Conservation (phyloP, 1,284 basidiomycete genomes). For the Thelephora terrestris region DNA sequence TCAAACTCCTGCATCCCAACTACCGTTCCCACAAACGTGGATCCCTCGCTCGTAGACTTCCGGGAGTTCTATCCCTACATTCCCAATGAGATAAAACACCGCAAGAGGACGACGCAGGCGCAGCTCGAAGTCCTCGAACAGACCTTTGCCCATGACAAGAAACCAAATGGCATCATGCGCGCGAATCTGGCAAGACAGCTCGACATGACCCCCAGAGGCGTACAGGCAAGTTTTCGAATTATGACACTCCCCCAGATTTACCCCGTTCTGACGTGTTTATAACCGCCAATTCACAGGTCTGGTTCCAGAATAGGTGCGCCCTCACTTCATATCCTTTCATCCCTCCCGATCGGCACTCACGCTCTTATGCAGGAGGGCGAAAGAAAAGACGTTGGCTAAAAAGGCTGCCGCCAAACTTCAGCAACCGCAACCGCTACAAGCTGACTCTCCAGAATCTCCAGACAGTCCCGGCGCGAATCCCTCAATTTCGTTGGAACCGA, state of each 20-base stretch:
- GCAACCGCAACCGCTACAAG: neutral
- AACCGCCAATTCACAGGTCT: conserved; percentile 41
- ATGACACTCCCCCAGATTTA: neutral
- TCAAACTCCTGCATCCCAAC: conserved; percentile 33
- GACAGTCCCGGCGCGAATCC: neutral
- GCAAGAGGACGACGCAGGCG: conserved; percentile 72
- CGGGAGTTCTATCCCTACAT: conserved; percentile 75
- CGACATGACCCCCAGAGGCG: conserved; percentile 85
- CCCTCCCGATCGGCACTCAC: conserved; percentile 6
- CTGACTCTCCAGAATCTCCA: neutral
- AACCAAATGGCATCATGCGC: conserved; percentile 76
- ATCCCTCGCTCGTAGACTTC: conserved; percentile 53
- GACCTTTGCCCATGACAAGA: conserved; percentile 78
- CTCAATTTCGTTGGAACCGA: neutral
- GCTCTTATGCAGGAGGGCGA: conserved; percentile 51
- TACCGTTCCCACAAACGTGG: conserved; percentile 41
- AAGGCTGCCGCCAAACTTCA: conserved; percentile 15
- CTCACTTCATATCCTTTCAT: neutral
- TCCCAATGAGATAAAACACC: conserved; percentile 85
- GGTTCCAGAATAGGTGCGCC: conserved; percentile 81
- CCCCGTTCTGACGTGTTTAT: conserved; percentile 7
- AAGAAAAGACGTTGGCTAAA: conserved; percentile 55
- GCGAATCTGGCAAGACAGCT: conserved; percentile 73
- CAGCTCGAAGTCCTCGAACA: conserved; percentile 83
- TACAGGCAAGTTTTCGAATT: conserved; percentile 58